Evolutionary conservation across 2,329 filamentous ascomycete genomes (phyloP).

Genomic region (Ascosphaera apis): DNA sequence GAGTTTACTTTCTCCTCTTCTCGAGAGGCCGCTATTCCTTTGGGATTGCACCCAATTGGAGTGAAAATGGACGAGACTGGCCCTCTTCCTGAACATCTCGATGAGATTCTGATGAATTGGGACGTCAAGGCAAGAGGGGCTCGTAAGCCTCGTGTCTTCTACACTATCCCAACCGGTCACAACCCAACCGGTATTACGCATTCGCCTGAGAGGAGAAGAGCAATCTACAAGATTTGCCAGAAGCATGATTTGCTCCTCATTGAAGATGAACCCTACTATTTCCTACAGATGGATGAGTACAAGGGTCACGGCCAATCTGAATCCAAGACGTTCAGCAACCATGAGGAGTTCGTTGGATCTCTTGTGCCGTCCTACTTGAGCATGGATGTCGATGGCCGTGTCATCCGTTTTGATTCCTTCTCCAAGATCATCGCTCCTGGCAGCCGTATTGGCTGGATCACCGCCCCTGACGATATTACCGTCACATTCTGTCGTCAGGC

Average conservation of each 20-base stretch:
- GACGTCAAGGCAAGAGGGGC: conserved; percentile 31
- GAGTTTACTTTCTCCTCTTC: conserved; percentile 55
- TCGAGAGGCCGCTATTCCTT: conserved; percentile 62
- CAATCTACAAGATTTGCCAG: conserved; percentile 63
- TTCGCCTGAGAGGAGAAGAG: conserved; percentile 46
- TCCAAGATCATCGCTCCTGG: conserved; percentile 83
- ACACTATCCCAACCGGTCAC: conserved; percentile 61
- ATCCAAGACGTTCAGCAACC: conserved; percentile 11
- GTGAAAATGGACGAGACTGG: conserved; percentile 43
- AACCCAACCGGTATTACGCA: conserved; percentile 66
- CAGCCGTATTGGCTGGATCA: conserved; percentile 77
- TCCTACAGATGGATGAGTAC: conserved; percentile 72
- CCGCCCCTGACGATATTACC: no score
- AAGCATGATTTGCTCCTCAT: conserved; percentile 75
- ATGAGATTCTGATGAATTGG: conserved; percentile 32
- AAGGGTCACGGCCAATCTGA: conserved; percentile 37
- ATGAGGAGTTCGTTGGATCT: conserved; percentile 73
- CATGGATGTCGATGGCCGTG: conserved; percentile 64
- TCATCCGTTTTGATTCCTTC: conserved; percentile 78
- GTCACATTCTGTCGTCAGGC: conserved; percentile 59
- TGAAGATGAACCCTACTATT: conserved; percentile 94
- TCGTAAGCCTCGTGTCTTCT: conserved; percentile 43
- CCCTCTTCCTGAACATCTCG: conserved; percentile 61
- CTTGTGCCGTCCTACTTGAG: conserved; percentile 63
- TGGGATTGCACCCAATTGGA: conserved; percentile 59